These are phyloP conservation scores for Myrmaecium sp. DNA, from an alignment of 2,329 filamentous ascomycete genomes.

Conservation along the genomic window DNA sequence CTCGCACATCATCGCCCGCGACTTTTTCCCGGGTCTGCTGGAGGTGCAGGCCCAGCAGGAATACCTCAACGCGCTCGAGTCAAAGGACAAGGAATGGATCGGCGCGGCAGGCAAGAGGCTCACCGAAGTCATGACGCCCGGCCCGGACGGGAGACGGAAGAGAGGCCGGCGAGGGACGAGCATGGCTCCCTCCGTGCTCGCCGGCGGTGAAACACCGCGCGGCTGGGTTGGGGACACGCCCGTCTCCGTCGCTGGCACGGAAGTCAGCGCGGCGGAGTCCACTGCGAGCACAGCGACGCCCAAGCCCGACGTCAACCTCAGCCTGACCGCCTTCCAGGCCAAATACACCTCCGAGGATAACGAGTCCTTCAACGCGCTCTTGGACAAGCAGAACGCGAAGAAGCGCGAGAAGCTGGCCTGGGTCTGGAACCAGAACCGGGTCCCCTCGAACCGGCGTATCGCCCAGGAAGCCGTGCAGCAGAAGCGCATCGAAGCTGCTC, in stretches of 20 bases:
- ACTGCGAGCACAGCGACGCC: slow-evolving; percentile 7
- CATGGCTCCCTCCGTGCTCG: slow-evolving; percentile 12
- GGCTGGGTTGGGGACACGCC: slow-evolving; percentile 61
- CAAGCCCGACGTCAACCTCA: slow-evolving; percentile 58
- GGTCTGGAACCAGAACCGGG: slow-evolving; percentile 77
- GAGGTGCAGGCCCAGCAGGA: slow-evolving; percentile 80
- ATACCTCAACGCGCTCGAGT: slow-evolving; percentile 80
- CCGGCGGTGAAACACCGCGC: slow-evolving; percentile 40
- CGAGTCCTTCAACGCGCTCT: slow-evolving; percentile 81
- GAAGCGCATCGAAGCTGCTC: slow-evolving; percentile 52
- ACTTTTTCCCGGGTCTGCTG: slow-evolving; percentile 86
- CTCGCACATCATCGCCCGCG: slow-evolving; percentile 85
- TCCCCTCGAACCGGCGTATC: slow-evolving; percentile 46
- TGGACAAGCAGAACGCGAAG: slow-evolving; percentile 82
- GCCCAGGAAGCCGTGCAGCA: slow-evolving; percentile 37
- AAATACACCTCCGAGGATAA: slow-evolving; percentile 97
- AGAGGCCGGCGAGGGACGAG: slow-evolving; percentile 21
- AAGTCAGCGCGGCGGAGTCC: slow-evolving; percentile 11
- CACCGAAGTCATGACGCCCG: slow-evolving; percentile 65
- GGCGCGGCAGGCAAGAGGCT: slow-evolving; percentile 50
- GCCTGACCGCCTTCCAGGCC: slow-evolving; percentile 68
- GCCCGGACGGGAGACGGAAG: slow-evolving; percentile 29
- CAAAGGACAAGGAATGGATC: slow-evolving; percentile 74
- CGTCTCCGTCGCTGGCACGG: slow-evolving; percentile 33
- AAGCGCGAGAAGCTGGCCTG: slow-evolving; percentile 72